phyloP scores from a whole-genome alignment of 805 yeast species.

The Suhomyces canberraensis region DNA sequence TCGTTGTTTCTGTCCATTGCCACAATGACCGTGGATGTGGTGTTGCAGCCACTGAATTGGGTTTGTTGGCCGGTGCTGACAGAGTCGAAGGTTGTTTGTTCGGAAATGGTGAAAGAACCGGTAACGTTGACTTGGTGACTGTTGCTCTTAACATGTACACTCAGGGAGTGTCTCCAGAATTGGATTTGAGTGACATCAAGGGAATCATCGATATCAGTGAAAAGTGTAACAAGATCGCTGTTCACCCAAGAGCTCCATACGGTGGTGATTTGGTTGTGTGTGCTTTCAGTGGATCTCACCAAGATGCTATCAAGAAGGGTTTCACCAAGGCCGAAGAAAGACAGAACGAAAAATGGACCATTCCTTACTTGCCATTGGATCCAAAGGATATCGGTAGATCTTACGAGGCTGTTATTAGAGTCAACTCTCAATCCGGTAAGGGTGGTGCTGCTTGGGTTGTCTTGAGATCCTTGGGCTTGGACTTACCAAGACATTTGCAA shows the following conservation, averaged over 20 bases:
- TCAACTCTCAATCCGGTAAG: conserved; percentile 83
- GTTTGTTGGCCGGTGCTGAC: conserved; percentile 79
- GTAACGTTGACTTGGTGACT: conserved; percentile 75
- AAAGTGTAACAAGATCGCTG: conserved; percentile 73
- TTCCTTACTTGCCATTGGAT: conserved; percentile 78
- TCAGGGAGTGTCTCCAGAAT: conserved; percentile 67
- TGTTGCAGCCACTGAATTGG: conserved; percentile 78
- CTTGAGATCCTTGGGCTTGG: conserved; percentile 66
- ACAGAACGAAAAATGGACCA: conserved; percentile 48
- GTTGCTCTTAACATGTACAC: conserved; percentile 77
- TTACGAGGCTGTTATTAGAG: conserved; percentile 80
- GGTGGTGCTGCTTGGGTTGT: conserved; percentile 87
- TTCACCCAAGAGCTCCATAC: conserved; percentile 74
- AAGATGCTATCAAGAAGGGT: conserved; percentile 69
- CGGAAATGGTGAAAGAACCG: conserved; percentile 84
- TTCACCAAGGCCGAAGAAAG: conserved; percentile 53
- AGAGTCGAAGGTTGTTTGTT: conserved; percentile 81
- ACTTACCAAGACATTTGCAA: conserved; percentile 70
- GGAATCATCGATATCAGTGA: conserved; percentile 66
- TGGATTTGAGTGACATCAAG: conserved; percentile 69
- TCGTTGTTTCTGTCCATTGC: conserved; percentile 66
- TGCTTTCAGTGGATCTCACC: conserved; percentile 75
- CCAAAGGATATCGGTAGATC: conserved; percentile 79
- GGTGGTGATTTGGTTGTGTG: conserved; percentile 77
- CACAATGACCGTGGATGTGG: conserved; percentile 84